Evolutionary conservation across 805 yeast species (phyloP).

Genomic region (Candida jianshihensis): DNA sequence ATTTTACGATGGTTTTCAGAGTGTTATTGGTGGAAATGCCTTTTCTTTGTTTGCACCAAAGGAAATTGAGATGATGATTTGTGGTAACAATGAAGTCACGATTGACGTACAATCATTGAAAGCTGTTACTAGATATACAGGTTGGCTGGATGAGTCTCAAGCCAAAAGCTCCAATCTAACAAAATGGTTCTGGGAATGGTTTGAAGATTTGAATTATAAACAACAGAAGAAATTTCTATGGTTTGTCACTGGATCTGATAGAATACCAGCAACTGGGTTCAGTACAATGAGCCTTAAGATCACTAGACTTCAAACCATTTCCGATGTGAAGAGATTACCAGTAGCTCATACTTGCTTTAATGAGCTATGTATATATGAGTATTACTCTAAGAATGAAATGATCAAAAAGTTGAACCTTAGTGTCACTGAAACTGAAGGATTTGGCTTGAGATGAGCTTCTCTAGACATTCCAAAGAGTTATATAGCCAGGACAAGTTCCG

Average conservation of each 20-base stretch:
- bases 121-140: slow-evolving; percentile 67
- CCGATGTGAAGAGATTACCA: slow-evolving; percentile 47
- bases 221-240: slow-evolving; percentile 58
- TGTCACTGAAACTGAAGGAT: slow-evolving; percentile 75
- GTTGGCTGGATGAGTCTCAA: slow-evolving; percentile 42
- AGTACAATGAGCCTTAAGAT: slow-evolving; percentile 68
- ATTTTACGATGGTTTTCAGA: slow-evolving; percentile 64
- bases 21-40: slow-evolving; percentile 76
- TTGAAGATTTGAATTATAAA: slow-evolving; percentile 35
- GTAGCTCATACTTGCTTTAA: slow-evolving; percentile 93
- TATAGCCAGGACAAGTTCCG: no score
- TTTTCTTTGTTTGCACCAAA: slow-evolving; percentile 72
- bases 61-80: slow-evolving; percentile 71
- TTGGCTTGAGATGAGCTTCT: slow-evolving; percentile 69
- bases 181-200: slow-evolving; percentile 84
- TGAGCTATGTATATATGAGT: slow-evolving; percentile 72
- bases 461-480: no score
- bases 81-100: slow-evolving; percentile 64
- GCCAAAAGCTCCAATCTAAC: slow-evolving; percentile 38
- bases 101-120: slow-evolving; percentile 61
- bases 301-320: slow-evolving; percentile 37
- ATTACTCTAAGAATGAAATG: slow-evolving; percentile 48
- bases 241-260: slow-evolving; percentile 86
- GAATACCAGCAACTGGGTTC: slow-evolving; percentile 90
- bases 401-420: slow-evolving; percentile 57